A percentile compares a stretch with the other conserved stretches of the same genome.
Conservation (phyloP, 1,284 basidiomycete genomes). For the Peniophora sp. region DNA sequence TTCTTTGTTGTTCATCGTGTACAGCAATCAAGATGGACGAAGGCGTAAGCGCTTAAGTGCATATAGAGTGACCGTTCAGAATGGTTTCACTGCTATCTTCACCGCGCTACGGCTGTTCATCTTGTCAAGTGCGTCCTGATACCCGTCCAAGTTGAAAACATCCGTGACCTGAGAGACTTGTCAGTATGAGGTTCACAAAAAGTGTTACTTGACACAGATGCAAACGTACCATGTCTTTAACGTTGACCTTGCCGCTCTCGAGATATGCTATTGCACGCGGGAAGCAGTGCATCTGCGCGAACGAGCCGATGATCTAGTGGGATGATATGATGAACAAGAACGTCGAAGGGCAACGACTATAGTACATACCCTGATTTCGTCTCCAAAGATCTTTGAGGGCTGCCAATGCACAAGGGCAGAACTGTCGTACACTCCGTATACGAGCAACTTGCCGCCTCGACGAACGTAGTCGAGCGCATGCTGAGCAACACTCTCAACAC, state of each 20-base stretch:
- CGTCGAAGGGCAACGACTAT: neutral
- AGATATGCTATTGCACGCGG: slow-evolving; percentile 54
- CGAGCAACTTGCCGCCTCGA: slow-evolving; percentile 40
- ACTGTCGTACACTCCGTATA: slow-evolving; percentile 56
- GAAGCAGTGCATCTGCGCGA: slow-evolving; percentile 56
- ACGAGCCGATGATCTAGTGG: slow-evolving; percentile 47
- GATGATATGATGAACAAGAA: neutral
- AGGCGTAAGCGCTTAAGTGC: neutral
- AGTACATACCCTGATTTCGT: slow-evolving; percentile 43
- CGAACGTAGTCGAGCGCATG: slow-evolving; percentile 55
- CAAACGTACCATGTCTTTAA: slow-evolving; percentile 45
- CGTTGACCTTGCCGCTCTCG: slow-evolving; percentile 50
- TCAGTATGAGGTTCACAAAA: neutral
- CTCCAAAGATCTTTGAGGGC: slow-evolving; percentile 52
- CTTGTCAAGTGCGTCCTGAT: slow-evolving; percentile 53
- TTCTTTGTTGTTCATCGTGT: too few species aligned
- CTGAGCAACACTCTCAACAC: slow-evolving; percentile 48
- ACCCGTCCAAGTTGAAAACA: slow-evolving; percentile 45
- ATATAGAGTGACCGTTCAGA: neutral
- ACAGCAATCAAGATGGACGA: too few species aligned
- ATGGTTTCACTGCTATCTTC: slow-evolving; percentile 31
- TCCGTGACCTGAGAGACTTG: slow-evolving; percentile 34
- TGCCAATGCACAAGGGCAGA: slow-evolving; percentile 47
- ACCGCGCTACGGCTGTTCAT: slow-evolving; percentile 38
- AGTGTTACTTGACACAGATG: neutral